Conservation (phyloP, 1,284 basidiomycete species). For the Trametes sp. region DNA sequence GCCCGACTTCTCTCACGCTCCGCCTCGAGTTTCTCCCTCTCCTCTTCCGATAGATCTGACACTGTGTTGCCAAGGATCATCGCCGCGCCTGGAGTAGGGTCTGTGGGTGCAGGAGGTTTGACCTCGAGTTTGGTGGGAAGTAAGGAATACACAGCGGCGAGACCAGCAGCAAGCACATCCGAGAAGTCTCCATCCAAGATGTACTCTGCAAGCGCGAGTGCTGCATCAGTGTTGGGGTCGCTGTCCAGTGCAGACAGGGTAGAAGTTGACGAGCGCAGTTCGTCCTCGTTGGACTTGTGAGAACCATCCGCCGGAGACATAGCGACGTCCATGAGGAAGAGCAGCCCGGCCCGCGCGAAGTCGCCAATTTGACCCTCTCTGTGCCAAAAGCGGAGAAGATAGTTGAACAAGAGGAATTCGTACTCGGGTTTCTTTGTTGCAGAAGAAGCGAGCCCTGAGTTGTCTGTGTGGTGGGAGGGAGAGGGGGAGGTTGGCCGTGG, state of each 20-base stretch:
- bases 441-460: slow-evolving; percentile 54
- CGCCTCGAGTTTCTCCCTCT: slow-evolving; percentile 60
- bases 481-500: slow-evolving; percentile 57
- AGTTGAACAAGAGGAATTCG: slow-evolving; percentile 95
- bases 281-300: slow-evolving; percentile 48
- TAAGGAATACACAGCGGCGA: slow-evolving; percentile 93
- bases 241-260: slow-evolving; percentile 33
- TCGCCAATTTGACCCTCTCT: slow-evolving; percentile 95
- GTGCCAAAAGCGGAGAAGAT: slow-evolving; percentile 94
- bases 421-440: slow-evolving; percentile 80
- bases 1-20: slow-evolving; percentile 61
- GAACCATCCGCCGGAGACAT: slow-evolving; percentile 75
- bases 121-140: slow-evolving; percentile 89
- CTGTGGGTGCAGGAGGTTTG: slow-evolving; percentile 53
- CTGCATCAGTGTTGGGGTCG: slow-evolving; percentile 84
- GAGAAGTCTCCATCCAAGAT: slow-evolving; percentile 96
- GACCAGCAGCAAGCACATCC: slow-evolving; percentile 92
- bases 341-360: slow-evolving; percentile 89
- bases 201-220: slow-evolving; percentile 88
- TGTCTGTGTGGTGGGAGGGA: slow-evolving; percentile 66
- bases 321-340: slow-evolving; percentile 94
- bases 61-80: slow-evolving; percentile 74
- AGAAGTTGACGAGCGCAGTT: slow-evolving; percentile 41
- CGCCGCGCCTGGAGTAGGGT: slow-evolving; percentile 49
- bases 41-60: slow-evolving; percentile 53